A percentile compares a stretch with the other conserved stretches of the same genome.
Evolutionary conservation across 495 filamentous ascomycete species (phyloP).

Genomic region (Lindgomyces ingoldianus): DNA sequence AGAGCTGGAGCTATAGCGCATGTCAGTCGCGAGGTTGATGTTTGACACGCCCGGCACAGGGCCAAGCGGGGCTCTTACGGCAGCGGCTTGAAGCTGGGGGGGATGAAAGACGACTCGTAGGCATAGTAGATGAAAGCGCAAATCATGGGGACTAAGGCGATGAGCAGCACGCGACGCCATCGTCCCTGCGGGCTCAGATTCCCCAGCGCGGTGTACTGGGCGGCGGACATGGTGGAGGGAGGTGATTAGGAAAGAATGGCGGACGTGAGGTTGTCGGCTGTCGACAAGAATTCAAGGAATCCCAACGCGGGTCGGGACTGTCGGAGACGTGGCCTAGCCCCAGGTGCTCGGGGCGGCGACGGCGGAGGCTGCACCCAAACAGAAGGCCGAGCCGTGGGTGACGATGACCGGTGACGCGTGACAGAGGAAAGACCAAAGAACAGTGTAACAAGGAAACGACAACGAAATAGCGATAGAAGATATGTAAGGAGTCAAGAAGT

Average conservation of each 20-base stretch:
- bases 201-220: constrained; percentile 13
- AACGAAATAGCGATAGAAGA: background rate
- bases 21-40: too few relatives aligned
- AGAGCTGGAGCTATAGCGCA: too few relatives aligned
- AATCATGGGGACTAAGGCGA: constrained; percentile 30
- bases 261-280: background rate
- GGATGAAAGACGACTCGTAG: constrained; percentile 20
- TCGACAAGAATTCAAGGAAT: background rate
- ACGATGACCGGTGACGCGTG: too few relatives aligned
- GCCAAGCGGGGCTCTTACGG: too few relatives aligned
- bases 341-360: background rate
- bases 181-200: constrained; percentile 26
- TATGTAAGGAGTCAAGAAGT: background rate
- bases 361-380: background rate
- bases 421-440: too few relatives aligned
- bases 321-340: constrained; percentile 10
- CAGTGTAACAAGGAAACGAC: background rate
- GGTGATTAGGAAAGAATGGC: background rate
- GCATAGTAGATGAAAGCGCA: constrained; percentile 32
- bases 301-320: background rate
- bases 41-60: too few relatives aligned
- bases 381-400: background rate
- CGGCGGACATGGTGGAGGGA: constrained; percentile 6
- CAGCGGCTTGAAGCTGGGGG: background rate
- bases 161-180: constrained; percentile 34